Evolutionary conservation across 768 basidiomycete species (phyloP).

Genomic region (Crassisporium funariophilum): DNA sequence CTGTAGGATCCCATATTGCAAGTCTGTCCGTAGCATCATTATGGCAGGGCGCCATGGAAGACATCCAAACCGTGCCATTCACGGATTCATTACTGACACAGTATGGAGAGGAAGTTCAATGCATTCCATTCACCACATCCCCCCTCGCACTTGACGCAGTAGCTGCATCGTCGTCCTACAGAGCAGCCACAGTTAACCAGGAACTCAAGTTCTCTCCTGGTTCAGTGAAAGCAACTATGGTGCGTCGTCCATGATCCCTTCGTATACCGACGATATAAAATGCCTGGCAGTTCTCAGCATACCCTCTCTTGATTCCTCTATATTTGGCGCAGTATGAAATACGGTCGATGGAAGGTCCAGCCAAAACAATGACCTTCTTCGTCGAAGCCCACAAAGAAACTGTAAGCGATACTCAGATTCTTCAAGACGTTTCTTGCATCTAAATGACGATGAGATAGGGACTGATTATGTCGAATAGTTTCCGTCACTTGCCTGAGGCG

Average conservation of each 20-base stretch:
- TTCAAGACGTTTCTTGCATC: neutral
- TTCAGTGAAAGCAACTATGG: constrained; percentile 47
- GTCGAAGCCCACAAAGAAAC: neutral
- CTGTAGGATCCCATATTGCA: constrained; percentile 45
- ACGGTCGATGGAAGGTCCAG: neutral
- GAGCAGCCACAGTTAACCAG: constrained; percentile 37
- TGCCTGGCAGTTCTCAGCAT: constrained; percentile 50
- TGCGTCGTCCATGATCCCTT: constrained; percentile 22
- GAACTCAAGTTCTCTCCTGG: constrained; percentile 43
- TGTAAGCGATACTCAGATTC: neutral
- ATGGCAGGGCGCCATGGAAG: constrained; percentile 6
- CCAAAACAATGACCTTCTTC: neutral
- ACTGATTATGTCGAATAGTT: neutral
- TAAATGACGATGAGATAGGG: neutral
- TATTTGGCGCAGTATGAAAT: constrained; percentile 58
- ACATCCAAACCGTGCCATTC: constrained; percentile 45
- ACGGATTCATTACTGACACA: constrained; percentile 48
- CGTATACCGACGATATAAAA: neutral
- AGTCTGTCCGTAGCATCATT: constrained; percentile 44
- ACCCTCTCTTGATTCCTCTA: constrained; percentile 64
- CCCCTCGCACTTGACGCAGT: constrained; percentile 53
- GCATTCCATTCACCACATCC: constrained; percentile 56
- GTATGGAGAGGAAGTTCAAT: constrained; percentile 50
- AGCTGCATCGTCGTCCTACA: constrained; percentile 34
- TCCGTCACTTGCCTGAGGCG: neutral